Base-by-base conservation (phyloP, 1,284 basidiomycete genomes). In the Erythrobasidium hasegawianum region DNA sequence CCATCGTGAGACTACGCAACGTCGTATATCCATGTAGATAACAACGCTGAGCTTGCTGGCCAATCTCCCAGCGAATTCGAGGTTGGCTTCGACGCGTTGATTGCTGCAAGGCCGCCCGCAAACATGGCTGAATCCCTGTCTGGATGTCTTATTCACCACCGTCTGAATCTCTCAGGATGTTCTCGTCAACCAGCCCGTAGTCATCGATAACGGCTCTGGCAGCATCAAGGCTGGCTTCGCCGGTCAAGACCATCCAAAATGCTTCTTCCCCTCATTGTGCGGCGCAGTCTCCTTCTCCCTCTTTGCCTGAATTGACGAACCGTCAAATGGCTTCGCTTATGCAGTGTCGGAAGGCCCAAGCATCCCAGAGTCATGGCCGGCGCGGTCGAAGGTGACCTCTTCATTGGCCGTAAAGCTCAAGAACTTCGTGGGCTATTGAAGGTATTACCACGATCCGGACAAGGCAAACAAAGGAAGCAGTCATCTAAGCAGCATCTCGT, bases 211-310 rank as follows among this genome's bases (percentile, higher is more conserved):
- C 81, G 94, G 94, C 71, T 95, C 93, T 66, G 94, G 94, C 33
- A 92, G 90, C 20, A 94, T 97, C 79, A 97, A 97, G 79, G 94
- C 93, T 70, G 93, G 93, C 50, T 97, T 97, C 77, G 94, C 94
- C 68, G 94, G 94, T 52, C 89, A 96, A 79, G 94, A 97, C 80
- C 91, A 95, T 77, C 94, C 94, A 47, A 93, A 94, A 83, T 95
- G 91, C 77, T 97, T 94, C 83, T 97, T 97, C 75, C 93, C 94
- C 64, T 95, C 91, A 68, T 96, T 92, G 93, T 96, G 80, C 20
- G 33, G 27, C 20, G 5, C 38, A 9, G 27, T 54, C 10, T 53
- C 8, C 18, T 24, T 5, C 18, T 18, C 1, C 24, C 39, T 16
- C 33, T 3, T 24, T 11, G 18, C 27, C 22, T 2, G 9, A 45